These are phyloP conservation scores for Pseudogymnoascus sp. DNA, from an alignment of 2,329 filamentous ascomycete genomes.

Conservation along the genomic window DNA sequence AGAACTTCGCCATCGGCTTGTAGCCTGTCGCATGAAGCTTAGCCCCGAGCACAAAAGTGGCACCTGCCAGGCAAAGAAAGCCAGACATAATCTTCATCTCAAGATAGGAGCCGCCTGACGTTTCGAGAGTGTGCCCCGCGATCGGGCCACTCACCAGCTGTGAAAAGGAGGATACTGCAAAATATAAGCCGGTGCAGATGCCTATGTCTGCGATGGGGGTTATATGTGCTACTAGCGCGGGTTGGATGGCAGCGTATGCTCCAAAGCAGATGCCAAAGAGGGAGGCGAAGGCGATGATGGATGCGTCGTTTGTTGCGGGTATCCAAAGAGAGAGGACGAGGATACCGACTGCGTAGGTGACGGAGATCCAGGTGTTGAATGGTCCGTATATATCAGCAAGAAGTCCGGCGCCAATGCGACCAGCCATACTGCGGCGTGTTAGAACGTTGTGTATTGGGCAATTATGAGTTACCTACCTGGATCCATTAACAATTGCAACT, in stretches of 20 bases:
- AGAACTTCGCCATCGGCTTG: neutral
- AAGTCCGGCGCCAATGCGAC: conserved; percentile 43
- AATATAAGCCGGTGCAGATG: conserved; percentile 54
- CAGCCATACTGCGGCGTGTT: conserved; percentile 35
- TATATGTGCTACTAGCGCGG: conserved; percentile 60
- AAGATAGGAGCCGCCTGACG: neutral
- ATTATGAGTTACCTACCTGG: conserved; percentile 22
- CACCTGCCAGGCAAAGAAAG: neutral
- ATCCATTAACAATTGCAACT: conserved; percentile 43
- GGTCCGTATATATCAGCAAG: conserved; percentile 43
- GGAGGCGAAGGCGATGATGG: conserved; percentile 53
- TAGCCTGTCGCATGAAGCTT: neutral
- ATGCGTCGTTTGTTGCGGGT: conserved; percentile 40
- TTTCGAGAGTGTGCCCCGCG: conserved; percentile 48
- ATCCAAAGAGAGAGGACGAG: conserved; percentile 44
- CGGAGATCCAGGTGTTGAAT: conserved; percentile 37
- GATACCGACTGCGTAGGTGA: conserved; percentile 27
- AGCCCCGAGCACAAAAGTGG: neutral
- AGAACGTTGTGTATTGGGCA: neutral
- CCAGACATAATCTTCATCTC: conserved; percentile 3
- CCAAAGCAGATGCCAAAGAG: conserved; percentile 62
- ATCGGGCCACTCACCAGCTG: conserved; percentile 59
- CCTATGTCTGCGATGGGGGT: conserved; percentile 61
- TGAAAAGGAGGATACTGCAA: conserved; percentile 52
- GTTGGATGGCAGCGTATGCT: conserved; percentile 52